These are phyloP conservation scores for Leucocoprinus leucothites DNA, from an alignment of 768 basidiomycete genomes.

Conservation along the genomic window DNA sequence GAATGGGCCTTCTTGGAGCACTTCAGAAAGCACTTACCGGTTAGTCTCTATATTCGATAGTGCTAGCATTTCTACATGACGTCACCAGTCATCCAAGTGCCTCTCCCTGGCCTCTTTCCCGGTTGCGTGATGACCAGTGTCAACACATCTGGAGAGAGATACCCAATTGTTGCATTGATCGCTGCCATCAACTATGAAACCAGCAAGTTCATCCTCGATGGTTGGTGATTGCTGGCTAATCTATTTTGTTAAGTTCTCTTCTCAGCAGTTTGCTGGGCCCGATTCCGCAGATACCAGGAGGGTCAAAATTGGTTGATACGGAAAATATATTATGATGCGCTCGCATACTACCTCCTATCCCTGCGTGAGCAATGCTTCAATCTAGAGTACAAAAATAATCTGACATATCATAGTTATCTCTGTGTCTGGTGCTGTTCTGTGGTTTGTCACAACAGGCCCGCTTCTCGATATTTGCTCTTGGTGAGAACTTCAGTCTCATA, in stretches of 20 bases:
- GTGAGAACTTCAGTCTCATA: neutral
- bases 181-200: neutral
- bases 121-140: neutral
- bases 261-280: neutral
- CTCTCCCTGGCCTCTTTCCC: neutral
- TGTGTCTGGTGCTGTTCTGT: neutral
- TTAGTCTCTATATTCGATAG: too few species aligned
- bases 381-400: too few species aligned
- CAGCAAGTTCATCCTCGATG: neutral
- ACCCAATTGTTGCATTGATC: neutral
- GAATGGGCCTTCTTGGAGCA: too few species aligned
- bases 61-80: too few species aligned
- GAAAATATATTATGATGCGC: neutral
- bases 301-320: neutral
- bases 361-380: neutral
- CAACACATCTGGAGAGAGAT: neutral
- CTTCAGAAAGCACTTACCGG: too few species aligned
- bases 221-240: too few species aligned
- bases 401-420: neutral
- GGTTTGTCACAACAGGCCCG: neutral
- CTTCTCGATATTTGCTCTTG: neutral
- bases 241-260: neutral
- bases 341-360: neutral
- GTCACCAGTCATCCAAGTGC: neutral
- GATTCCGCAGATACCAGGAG: neutral